Base-by-base conservation (phyloP, 352 stramenopile species). In the Nothophytophthora sp. region DNA sequence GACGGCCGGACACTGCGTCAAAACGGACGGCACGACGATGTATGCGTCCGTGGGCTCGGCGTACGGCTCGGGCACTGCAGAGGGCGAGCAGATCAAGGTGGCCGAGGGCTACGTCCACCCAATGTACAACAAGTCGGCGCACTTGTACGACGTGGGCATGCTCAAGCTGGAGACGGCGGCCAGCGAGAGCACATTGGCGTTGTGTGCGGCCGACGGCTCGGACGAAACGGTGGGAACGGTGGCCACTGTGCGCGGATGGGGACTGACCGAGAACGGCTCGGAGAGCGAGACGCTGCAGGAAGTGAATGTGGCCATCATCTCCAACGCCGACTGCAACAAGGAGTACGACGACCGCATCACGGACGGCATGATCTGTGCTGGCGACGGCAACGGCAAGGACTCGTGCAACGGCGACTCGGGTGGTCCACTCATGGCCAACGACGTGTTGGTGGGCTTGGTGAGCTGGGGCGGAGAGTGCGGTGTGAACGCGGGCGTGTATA, bases 351-450 rank as follows among this genome's bases (percentile, higher is more conserved):
- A 68, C 55, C 67, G 69, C 35, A 67, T 88, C 37, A 85, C 70
- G n/a, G 62, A 75, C 2, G 51, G 63, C 8, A 89, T 89, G 78
- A 28, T 86, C 12, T 89, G 78, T 25, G 78, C 78, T 13, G 78
- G 78, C 33, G 60, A 53, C 1, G 67, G 70, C 18, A 38, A 47
- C 23, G 60, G 56, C 28, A 68, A 78, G 47, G 61, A 69, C 44
- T 60, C 62, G n/a, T 80, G 66, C 59, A 67, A 81, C 39, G 70
- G 70, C 25, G 70, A 81, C 66, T 81, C 70, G 16, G 70, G 70
- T 8, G 70, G 70, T 15, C 59, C 70, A 10, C 60, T 81, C 15
- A 60, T 77, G 13, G 42, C 46, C 11, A 64, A 52, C 42, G 42
- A 69, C 40, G 63, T 51, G 53, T 40, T 75, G n/a, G 38, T 81